Evolutionary conservation across 331 rosid genomes (phyloP), one percentile per base, ranked within the genome.

Genomic region (Quercus lobata): DNA sequence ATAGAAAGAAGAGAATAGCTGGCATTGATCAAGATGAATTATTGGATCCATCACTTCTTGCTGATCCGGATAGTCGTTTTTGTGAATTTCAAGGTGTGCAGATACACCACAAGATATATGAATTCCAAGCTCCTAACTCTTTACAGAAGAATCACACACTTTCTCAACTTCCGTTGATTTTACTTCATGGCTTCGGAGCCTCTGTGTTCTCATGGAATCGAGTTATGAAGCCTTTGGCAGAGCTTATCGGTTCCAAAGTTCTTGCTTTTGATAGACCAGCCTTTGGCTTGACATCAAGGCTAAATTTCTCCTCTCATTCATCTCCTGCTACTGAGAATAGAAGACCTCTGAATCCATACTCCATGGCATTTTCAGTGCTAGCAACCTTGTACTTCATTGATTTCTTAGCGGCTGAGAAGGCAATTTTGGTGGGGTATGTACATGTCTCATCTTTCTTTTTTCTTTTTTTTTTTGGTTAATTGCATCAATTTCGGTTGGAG

Each of bases 211-310:
- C 99, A 34, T 95, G 97, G 97, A 88, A 83, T 78, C 85, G 72
- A 56, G 97, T 89, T 65, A 84, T 91, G 96, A 91, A 92, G 92
- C 91, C 87, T 46, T 87, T 95, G 85, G 94, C 96, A 49, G 91
- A 84, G 78, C 77, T 81, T 58, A 56, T 83, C 49, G 90, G 97
- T 75, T 89, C 97, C 24, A 95, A 89, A 78, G 92, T 91, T 83
- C 88, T 95, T 71, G 99, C 99, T 79, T 95, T 93, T 88, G 99
- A 95, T 85, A 86, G 99, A 83, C 99, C 99, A 3, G 99, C 99
- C 24, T 95, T 95, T 84, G 99, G 99, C 54, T 84, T 95, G 89
- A 95, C 97, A 49, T 90, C 99, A 11, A 90, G 99, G 81, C 83
- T 84, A 9, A 78, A 84, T 63, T 72, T 77, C 68, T 79, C 82